Conservation (phyloP, 1,284 basidiomycete genomes). For the Cystobasidiaceae sp. region DNA sequence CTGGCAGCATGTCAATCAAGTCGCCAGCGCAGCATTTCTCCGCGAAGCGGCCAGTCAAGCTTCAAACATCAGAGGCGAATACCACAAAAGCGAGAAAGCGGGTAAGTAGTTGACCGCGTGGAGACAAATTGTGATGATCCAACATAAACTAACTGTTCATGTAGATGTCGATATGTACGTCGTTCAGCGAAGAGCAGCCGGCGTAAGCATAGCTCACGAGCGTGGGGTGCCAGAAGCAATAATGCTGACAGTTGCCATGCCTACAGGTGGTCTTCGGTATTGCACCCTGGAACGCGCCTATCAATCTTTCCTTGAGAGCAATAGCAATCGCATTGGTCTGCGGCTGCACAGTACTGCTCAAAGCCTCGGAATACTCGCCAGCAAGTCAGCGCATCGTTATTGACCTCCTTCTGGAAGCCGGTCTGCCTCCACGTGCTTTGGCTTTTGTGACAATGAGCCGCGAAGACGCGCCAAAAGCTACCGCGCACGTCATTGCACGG, state of each 20-base stretch:
- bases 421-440: conserved; percentile 57
- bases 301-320: conserved; percentile 47
- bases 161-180: conserved; percentile 26
- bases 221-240: background rate
- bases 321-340: conserved; percentile 57
- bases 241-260: background rate
- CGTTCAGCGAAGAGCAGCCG: conserved; percentile 20
- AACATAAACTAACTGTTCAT: background rate
- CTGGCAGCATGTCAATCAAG: conserved; percentile 25
- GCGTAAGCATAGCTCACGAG: conserved; percentile 10
- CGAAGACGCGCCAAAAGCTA: conserved; percentile 51
- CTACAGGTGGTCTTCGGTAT: conserved; percentile 27
- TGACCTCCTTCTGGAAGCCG: conserved; percentile 51
- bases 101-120: background rate
- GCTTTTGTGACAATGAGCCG: conserved; percentile 57
- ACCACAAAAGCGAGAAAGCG: conserved; percentile 22
- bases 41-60: conserved; percentile 26
- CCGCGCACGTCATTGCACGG: conserved; percentile 56
- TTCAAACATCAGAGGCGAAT: conserved; percentile 20
- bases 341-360: conserved; percentile 62
- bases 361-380: conserved; percentile 58
- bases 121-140: background rate
- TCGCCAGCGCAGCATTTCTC: conserved; percentile 9
- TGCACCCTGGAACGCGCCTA: conserved; percentile 31
- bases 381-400: conserved; percentile 53